Conservation (phyloP, 352 stramenopile genomes). For the Globisporangium nagaii region DNA sequence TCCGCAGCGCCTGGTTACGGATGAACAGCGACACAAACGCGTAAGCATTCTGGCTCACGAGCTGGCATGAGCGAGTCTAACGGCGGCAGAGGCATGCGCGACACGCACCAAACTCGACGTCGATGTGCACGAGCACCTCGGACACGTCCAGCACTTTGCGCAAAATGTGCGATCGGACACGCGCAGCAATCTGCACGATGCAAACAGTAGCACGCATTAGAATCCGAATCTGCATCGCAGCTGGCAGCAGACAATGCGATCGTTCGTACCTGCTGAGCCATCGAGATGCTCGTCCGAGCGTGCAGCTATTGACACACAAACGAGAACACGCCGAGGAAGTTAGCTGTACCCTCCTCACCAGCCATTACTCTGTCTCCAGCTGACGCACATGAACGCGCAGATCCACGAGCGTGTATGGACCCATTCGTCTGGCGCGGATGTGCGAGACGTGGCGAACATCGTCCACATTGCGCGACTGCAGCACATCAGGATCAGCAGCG, state of each 20-base stretch:
- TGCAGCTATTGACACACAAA: conserved; percentile 35
- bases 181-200: conserved; percentile 48
- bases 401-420: conserved; percentile 83
- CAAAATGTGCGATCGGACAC: conserved; percentile 67
- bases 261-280: conserved; percentile 62
- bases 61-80: no score
- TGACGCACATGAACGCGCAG: conserved; percentile 74
- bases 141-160: conserved; percentile 70
- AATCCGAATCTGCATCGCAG: no score
- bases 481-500: background rate
- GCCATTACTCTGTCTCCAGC: no score
- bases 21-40: background rate
- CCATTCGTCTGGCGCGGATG: conserved; percentile 82
- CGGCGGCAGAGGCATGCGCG: background rate
- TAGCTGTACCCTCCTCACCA: no score
- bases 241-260: no score
- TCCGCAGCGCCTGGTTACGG: conserved; percentile 22
- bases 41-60: no score
- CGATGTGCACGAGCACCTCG: conserved; percentile 85
- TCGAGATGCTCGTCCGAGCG: conserved; percentile 75
- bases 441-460: conserved; percentile 76
- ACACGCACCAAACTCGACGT: conserved; percentile 58
- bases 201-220: no score
- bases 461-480: conserved; percentile 67
- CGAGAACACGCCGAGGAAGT: no score